Base-by-base conservation (phyloP, 805 yeast genomes). In the Lipomyces sp. region DNA sequence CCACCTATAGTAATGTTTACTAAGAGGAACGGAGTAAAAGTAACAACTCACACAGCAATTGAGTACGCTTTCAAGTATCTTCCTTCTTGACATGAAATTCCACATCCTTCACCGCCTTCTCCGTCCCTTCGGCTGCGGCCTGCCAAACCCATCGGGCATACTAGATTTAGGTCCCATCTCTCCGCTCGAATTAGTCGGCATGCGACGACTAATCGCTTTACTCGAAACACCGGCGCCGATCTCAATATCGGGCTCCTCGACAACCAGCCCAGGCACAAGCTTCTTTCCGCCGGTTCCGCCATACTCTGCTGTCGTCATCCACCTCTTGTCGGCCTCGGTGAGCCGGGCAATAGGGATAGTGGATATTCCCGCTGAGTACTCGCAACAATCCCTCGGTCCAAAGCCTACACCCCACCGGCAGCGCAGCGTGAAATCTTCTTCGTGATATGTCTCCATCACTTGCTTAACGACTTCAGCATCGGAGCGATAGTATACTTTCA, bases 321-420 rank as follows among this genome's bases (percentile, higher is more conserved):
- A 93, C 56, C 84, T 75, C 63, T 76, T 80, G 68, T 93, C 98
- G 19, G 97, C 96, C 53, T 93, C 98, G 0, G 98, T 93, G 60
- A 93, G 76, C 62, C 96, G 79, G 52, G 79, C 79, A 43, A 93
- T 71, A 14, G 98, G 96, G 55, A 93, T 88, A 33, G 89, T 79
- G 53, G 95, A 84, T 34, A 83, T 76, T 55, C 98, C 98, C 51
- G 83, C 83, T 64, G 83, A 90, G 69, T 93, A 93, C 69, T 93
- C 95, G 68, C 96, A 87, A 73, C 98, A 91, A 68, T 93, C 98
- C 73, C 98, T 81, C 47, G 98, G 98, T 3, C 98, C 98, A 65
- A 86, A 93, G 1, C 98, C 98, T 56, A 93, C 98, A 60, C 98
- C 98, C 98, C 98, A 93, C 66, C 96, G 79, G 3, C 95, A 86